phyloP scores from a whole-genome alignment of 2,329 filamentous ascomycete genomes.

The Neophaeococcomyces aloes region DNA sequence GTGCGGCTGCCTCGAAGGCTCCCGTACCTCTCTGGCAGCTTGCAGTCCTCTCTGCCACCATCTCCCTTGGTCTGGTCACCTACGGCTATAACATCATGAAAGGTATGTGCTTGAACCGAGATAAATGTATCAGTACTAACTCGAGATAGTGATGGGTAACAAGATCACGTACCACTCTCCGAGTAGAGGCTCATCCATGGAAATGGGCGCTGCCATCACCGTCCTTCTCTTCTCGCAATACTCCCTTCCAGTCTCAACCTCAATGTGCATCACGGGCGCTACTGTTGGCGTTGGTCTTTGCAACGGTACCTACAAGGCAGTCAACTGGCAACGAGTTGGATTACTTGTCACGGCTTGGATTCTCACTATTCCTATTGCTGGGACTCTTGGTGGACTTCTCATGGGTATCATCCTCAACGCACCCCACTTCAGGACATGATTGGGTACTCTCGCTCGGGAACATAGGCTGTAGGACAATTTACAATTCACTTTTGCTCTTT shows the following conservation, averaged over 20 bases:
- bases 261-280: conserved; percentile 70
- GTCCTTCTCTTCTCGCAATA: conserved; percentile 66
- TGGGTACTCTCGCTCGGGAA: too few relatives aligned
- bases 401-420: conserved; percentile 49
- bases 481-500: too few relatives aligned
- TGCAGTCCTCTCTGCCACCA: conserved; percentile 53
- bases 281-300: conserved; percentile 69
- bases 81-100: conserved; percentile 83
- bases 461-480: too few relatives aligned
- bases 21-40: conserved; percentile 66
- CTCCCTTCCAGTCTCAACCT: conserved; percentile 64
- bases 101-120: conserved; percentile 35
- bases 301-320: conserved; percentile 60
- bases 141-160: conserved; percentile 61
- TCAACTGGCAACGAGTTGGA: conserved; percentile 65
- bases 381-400: conserved; percentile 43
- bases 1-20: conserved; percentile 50
- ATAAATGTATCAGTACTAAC: conserved; percentile 19
- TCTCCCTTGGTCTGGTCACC: conserved; percentile 58
- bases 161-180: conserved; percentile 63
- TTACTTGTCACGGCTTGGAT: conserved; percentile 59
- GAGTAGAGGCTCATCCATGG: conserved; percentile 57
- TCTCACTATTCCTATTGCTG: conserved; percentile 53
- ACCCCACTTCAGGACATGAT: conserved; percentile 39
- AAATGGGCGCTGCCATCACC: conserved; percentile 68